Conservation (phyloP, 164 flowering plant species). For the Annona squamosa region DNA sequence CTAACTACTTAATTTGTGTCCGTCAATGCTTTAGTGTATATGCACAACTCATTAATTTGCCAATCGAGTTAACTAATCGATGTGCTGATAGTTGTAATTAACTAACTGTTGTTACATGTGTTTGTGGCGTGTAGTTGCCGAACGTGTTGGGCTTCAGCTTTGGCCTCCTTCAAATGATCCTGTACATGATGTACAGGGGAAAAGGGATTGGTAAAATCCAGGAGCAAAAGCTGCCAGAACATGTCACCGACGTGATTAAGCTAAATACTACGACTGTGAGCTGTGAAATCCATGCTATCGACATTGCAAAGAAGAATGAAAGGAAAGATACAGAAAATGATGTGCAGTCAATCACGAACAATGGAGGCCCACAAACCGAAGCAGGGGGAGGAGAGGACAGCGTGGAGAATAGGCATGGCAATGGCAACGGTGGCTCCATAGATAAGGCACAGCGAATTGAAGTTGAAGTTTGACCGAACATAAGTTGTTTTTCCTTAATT, state of each 20-base stretch:
- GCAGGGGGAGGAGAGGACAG: neutral
- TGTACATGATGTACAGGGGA: conserved; percentile 46
- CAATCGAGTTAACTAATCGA: neutral
- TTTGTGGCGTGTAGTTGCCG: conserved; percentile 34
- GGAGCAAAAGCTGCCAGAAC: conserved; percentile 15
- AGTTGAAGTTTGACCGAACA: neutral
- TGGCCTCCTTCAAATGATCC: conserved; percentile 53
- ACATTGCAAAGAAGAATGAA: neutral
- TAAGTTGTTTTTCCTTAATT: neutral
- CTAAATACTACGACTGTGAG: conserved; percentile 14
- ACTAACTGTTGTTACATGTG: neutral
- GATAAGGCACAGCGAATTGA: neutral
- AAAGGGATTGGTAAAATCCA: conserved; percentile 6
- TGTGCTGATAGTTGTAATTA: neutral
- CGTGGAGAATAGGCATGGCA: neutral
- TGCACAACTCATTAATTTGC: neutral
- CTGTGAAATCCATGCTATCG: conserved; percentile 21
- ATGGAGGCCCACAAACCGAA: neutral
- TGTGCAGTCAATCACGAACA: neutral
- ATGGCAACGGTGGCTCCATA: neutral
- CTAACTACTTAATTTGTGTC: neutral
- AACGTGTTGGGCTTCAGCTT: conserved; percentile 56
- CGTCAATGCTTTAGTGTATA: neutral
- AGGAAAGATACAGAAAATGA: neutral
- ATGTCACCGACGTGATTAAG: conserved; percentile 9